Conservation (phyloP, 164 flowering plant species). For the Chloranthus sessilifolius region DNA sequence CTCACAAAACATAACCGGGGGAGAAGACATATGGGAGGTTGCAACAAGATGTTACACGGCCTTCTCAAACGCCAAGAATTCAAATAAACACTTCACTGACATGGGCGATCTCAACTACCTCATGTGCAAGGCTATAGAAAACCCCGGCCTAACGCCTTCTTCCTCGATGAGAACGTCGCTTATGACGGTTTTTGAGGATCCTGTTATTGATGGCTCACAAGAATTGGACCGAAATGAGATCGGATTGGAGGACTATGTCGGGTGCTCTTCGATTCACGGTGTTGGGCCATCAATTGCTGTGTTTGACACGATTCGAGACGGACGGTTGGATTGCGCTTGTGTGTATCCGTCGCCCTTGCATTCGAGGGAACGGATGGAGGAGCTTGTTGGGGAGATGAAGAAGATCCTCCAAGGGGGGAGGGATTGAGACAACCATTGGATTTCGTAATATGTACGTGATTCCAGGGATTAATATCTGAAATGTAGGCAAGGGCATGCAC, state of each 20-base stretch:
- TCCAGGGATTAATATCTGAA: no score
- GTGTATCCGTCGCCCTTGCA: slow-evolving; percentile 79
- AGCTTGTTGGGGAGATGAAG: slow-evolving; percentile 53
- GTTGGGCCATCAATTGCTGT: slow-evolving; percentile 71
- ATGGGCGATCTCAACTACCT: slow-evolving; percentile 75
- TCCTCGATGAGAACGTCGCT: slow-evolving; percentile 62
- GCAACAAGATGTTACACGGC: slow-evolving; percentile 45
- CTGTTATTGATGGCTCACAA: slow-evolving; percentile 35
- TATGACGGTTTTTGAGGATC: slow-evolving; percentile 67
- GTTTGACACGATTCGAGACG: slow-evolving; percentile 61
- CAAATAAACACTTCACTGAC: slow-evolving; percentile 81
- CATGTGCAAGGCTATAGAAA: slow-evolving; percentile 80
- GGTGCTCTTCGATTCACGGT: slow-evolving; percentile 70
- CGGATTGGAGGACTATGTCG: slow-evolving; percentile 63
- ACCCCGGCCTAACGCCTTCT: slow-evolving; percentile 65
- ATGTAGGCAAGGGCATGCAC: no score
- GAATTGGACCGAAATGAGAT: slow-evolving; percentile 24
- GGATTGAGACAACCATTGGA: background rate
- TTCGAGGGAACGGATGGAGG: slow-evolving; percentile 69
- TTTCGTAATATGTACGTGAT: no score
- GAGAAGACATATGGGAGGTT: slow-evolving; percentile 61
- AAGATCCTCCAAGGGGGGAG: slow-evolving; percentile 31
- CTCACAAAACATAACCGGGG: slow-evolving; percentile 46
- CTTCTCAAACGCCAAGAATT: slow-evolving; percentile 32
- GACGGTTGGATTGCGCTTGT: slow-evolving; percentile 53